Base-by-base conservation (phyloP, 176 grass and related monocot species). In the Oryza meridionalis region DNA sequence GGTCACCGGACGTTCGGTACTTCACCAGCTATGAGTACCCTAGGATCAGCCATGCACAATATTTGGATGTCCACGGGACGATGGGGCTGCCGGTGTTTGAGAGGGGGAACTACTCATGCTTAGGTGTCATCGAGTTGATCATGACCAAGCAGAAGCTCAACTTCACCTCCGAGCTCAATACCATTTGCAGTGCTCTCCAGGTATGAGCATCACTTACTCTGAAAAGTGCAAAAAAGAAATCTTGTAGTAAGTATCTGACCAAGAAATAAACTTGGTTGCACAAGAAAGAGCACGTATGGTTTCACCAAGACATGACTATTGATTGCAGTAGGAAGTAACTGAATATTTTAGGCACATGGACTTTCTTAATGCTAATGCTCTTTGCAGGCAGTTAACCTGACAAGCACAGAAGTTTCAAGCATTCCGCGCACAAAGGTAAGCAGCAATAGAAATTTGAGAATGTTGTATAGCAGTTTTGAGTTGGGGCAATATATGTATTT, bases 51-150 rank as follows among this genome's bases (percentile, higher is more conserved):
- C 33, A 99, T 82, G 97, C 93, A 0, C 84, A 92, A 21, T 16
- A 35, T 43, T 80, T 90, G 46, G 90, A 90, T 37, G 79, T 99
- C 72, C 91, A 92, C 17, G 97, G 97, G 24, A 88, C 91, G 6
- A 90, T 99, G 81, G 96, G 91, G 31, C 77, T 99, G 76, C 97
- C 97, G 0, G 91, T 99, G 35, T 96, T 99, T 37, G 91, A 96
- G 87, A 82, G 76, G 37, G 88, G 73, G 9, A 89, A 44, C 47
- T 87, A 66, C 43, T 86, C 79, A 35, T 99, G 97, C 66, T 67
- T 99, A 53, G 97, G 97, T 46, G 97, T 99, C 78, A 90, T 99
- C 66, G 97, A 99, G 78, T 49, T 99, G 31, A 89, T 99, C 50
- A 90, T 94, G 88, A 99, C 93, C 2, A 87, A 79, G 42, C 91